phyloP scores from a whole-genome alignment of 192 early-diverging fungal species.

The Coemansia sp. region DNA sequence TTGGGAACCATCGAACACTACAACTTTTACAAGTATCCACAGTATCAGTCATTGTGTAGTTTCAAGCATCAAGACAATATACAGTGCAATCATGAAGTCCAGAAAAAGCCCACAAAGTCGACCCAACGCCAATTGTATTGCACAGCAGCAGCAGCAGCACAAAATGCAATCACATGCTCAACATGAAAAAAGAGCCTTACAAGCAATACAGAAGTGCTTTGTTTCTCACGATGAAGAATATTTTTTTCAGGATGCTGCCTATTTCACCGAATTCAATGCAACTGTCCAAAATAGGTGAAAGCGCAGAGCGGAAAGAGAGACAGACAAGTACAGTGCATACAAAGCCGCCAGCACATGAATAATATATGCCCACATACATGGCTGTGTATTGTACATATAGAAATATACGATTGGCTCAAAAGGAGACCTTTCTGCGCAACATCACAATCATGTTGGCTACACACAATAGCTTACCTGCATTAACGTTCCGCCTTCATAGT shows the following conservation, averaged over 20 bases:
- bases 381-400: slow-evolving; percentile 7
- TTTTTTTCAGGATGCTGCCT: neutral
- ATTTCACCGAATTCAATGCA: slow-evolving; percentile 1
- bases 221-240: slow-evolving; percentile 3
- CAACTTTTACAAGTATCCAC: neutral
- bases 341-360: neutral
- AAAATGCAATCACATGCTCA: slow-evolving; percentile 4
- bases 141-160: too few relatives aligned
- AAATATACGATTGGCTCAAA: slow-evolving; percentile 1
- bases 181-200: neutral
- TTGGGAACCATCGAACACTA: slow-evolving; percentile 90
- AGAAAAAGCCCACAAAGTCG: too few relatives aligned
- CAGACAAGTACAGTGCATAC: slow-evolving; percentile 2
- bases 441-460: neutral
- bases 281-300: slow-evolving; percentile 8
- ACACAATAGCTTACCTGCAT: slow-evolving; percentile 63
- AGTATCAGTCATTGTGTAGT: neutral
- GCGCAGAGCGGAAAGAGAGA: neutral
- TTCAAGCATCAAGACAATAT: neutral
- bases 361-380: slow-evolving; percentile 10
- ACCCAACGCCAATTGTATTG: too few relatives aligned
- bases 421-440: neutral
- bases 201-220: slow-evolving; percentile 4
- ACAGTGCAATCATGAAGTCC: too few relatives aligned
- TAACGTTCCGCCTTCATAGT: slow-evolving; percentile 97